Base-by-base conservation (phyloP, 2,329 filamentous ascomycete genomes). In the Raffaelea arxii region DNA sequence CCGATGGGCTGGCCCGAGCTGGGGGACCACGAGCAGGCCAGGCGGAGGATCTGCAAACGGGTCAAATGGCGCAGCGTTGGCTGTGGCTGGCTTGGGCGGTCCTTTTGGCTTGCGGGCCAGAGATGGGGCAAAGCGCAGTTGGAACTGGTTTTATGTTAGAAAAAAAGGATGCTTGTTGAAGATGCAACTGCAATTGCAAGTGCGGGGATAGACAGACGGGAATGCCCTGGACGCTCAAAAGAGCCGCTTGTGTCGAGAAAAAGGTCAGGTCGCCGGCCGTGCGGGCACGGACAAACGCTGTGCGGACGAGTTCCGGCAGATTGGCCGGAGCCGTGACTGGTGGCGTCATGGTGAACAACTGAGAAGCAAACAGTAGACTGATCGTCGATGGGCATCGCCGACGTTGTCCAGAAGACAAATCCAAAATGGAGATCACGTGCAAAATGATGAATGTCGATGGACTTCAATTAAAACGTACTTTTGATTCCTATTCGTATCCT, bases 91-190 rank as follows among this genome's bases (percentile, higher is more conserved):
- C 54, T 68, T 62, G 5, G 63, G 58, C 3, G 55, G 65, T 55
- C 27, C 27, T 32, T 72, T 77, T 4, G 83, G 82, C 57, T 87
- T 87, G 56, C 76, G 77, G 41, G 80, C 80, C 4, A 88, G 70
- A 0, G 81, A 65, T 0, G 82, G 82, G 9, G 82, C 83, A 67
- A 78, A 87, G 44, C 83, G 80, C 2, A 88, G 66, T 64, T 88
- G 84, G 58, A 86, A 85, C 82, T 86, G 51, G 10, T 32, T 32
- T 25, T 25, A 9, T 11, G 19, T 24, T 18, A 38, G 27, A 5
- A 19, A 39, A 5, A n/a, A 38, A 22, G 19, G 22, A 27, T n/a
- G 24, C 10, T 7, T 16, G 18, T 6, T 19, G 35, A 3, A 25
- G 42, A 18, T 6, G 21, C 22, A 9, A 37, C 24, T 19, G 6